Base-by-base conservation (phyloP, 441 rosid species). In the Breynia disticha region DNA sequence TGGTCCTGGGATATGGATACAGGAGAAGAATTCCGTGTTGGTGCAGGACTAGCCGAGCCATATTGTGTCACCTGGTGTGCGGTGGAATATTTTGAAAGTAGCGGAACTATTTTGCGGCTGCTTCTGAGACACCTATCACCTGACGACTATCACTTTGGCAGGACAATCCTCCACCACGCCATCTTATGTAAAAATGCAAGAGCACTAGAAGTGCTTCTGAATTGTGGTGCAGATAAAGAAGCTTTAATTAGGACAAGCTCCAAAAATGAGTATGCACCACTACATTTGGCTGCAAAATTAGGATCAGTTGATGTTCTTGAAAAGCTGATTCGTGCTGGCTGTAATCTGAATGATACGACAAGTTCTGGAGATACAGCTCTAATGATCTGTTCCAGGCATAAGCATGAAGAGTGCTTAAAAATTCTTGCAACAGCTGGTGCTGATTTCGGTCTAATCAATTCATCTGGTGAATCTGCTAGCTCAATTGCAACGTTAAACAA, bases 41-140 rank as follows among this genome's bases (percentile, higher is more conserved):
- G 97, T 45, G 97, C 90, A 45, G 99, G 97, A 75, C 66, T 93
- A 57, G 95, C 96, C 19, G 94, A 93, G 54, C 83, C 99, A 5
- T 93, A 89, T 62, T 63, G 73, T 49, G 66, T 93, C 67, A 72
- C 82, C 39, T 86, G 99, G 97, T 93, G 96, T 62, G 97, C 93
- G 1, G 90, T 93, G 46, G 99, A 93, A 69, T 93, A 83, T 64
- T 93, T 84, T 61, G 97, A 89, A 80, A 76, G 71, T 24, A 83
- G 77, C 61, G 96, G 99, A 39, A 63, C 77, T 12, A 81, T 89
- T 52, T 66, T 93, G 65, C 67, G 73, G 28, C 63, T 86, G 79
- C 79, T 93, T 37, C 88, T 89, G 49, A 66, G 65, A 62, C 57
- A 71, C 46, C 59, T 76, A 38, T 65, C 82, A 22, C 74, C 77